A percentile compares a stretch with the other conserved stretches of the same genome.
phyloP scores from a whole-genome alignment of 306 rosid genomes.

The Calophaca sinica region DNA sequence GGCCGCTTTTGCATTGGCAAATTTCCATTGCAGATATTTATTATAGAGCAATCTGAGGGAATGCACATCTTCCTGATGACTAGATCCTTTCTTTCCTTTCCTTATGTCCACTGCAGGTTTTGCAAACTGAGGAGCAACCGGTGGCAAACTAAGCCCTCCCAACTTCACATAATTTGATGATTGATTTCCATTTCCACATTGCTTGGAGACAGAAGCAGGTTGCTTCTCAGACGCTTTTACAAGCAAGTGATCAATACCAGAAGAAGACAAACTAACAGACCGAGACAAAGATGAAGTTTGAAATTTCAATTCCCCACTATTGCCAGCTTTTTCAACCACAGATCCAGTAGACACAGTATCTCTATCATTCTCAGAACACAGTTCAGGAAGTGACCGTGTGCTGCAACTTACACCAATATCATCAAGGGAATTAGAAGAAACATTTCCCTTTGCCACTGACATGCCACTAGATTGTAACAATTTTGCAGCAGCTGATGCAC shows the following conservation, averaged over 20 bases:
- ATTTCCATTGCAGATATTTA: conserved; percentile 82
- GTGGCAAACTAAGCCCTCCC: conserved; percentile 70
- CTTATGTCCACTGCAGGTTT: conserved; percentile 53
- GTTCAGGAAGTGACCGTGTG: conserved; percentile 67
- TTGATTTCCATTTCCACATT: conserved; percentile 32
- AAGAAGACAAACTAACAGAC: conserved; percentile 52
- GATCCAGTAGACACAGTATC: too few relatives aligned
- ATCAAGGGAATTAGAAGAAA: conserved; percentile 43
- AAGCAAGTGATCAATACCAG: conserved; percentile 46
- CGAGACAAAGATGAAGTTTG: conserved; percentile 60
- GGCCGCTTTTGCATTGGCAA: conserved; percentile 67
- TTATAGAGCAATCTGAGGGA: conserved; percentile 68
- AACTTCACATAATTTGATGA: conserved; percentile 46
- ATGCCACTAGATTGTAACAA: conserved; percentile 66
- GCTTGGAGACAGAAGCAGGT: conserved; percentile 46
- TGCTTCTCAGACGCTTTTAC: conserved; percentile 54
- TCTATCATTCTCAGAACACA: conserved; percentile 54
- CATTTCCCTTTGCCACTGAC: conserved; percentile 46
- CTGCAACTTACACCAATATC: conserved; percentile 50
- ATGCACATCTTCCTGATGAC: conserved; percentile 72
- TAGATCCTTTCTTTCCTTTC: conserved; percentile 69
- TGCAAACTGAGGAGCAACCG: conserved; percentile 64
- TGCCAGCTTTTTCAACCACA: conserved; percentile 54
- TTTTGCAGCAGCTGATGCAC: conserved; percentile 66
- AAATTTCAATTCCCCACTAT: conserved; percentile 53